These are phyloP conservation scores for Dendryphion nanum DNA, from an alignment of 2,329 filamentous ascomycete species.

Conservation along the genomic window DNA sequence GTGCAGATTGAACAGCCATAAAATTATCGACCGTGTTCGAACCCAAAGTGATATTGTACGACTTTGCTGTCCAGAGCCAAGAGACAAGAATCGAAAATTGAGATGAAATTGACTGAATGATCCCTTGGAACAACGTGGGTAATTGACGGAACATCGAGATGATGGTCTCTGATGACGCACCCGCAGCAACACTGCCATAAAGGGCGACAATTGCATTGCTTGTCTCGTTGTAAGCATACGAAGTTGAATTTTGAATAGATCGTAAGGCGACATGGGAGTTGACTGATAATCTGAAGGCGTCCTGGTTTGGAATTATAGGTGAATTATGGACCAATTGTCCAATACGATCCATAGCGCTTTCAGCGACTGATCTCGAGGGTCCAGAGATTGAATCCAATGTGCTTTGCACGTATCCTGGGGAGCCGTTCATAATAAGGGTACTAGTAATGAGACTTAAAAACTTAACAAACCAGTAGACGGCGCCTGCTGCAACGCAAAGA, in stretches of 20 bases:
- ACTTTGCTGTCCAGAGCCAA: conserved; percentile 33
- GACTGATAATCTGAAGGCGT: conserved; percentile 36
- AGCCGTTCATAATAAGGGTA: conserved; percentile 14
- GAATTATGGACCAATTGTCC: conserved; percentile 27
- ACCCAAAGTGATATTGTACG: conserved; percentile 37
- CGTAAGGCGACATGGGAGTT: conserved; percentile 38
- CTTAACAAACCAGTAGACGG: conserved; percentile 42
- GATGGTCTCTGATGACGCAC: conserved; percentile 15
- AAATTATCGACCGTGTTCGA: conserved; percentile 9
- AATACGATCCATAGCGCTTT: conserved; percentile 36
- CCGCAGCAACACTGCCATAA: conserved; percentile 23
- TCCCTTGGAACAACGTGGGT: conserved; percentile 11
- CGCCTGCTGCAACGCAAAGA: conserved; percentile 61
- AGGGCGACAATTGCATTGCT: conserved; percentile 20
- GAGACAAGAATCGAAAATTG: conserved; percentile 14
- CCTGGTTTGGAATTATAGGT: conserved; percentile 25
- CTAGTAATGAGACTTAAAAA: conserved; percentile 22
- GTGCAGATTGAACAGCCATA: conserved; percentile 16
- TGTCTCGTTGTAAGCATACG: conserved; percentile 32
- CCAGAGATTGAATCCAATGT: conserved; percentile 16
- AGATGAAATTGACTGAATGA: conserved; percentile 7
- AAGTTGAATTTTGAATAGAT: conserved; percentile 38
- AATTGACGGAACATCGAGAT: conserved; percentile 16
- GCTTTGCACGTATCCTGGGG: conserved; percentile 17
- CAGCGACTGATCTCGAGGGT: conserved; percentile 34